Evolutionary conservation across 176 grass and related monocot genomes (phyloP), one percentile per base, ranked within the genome.

Genomic region (Paspalum vaginatum): DNA sequence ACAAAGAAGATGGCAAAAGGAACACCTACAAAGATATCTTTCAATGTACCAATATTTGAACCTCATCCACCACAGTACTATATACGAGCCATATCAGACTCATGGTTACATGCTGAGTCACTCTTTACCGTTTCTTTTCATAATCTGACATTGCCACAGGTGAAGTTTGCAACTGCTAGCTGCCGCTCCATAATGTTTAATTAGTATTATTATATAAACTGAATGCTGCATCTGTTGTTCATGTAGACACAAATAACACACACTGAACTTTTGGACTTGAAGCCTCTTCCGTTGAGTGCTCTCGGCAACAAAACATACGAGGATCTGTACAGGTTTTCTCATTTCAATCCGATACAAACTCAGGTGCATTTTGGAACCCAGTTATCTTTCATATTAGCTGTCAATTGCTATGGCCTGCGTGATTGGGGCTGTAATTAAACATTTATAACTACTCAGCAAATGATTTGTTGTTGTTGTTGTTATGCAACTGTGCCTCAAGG

Each of bases 271-370:
- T 86, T 98, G 83, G 95, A 98, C 81, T 74, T 98, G 81, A 94
- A 98, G 76, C 95, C 95, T 89, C 92, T 98, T 85, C 95, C 92
- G 78, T 68, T 94, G 27, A 89, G 89, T 65, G 88, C 95, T 74
- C 88, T 98, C 73, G 62, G 88, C 78, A 94, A 93, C 70, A 87
- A 87, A 72, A 72, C 74, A 12, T 98, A 94, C 14, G 74, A 98
- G 82, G 82, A 83, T 74, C 66, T 93, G 42, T 98, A 93, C 71
- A 94, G 81, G 76, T 98, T 98, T 85, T 94, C 95, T 47, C 95
- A 98, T 88, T 98, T 98, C 83, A 98, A 98, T 74, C 95, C 95
- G 6, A 98, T 98, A 80, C 95, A 98, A 86, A 98, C 92, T 83
- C 92, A 98, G 90, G 88, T 91, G 54, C 26, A 74, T 74, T 83